Percentiles rank a stretch among this genome's conserved stretches.
These are phyloP conservation scores for Infundibulicybe gibba DNA, from an alignment of 768 basidiomycete genomes.

Conservation along the genomic window DNA sequence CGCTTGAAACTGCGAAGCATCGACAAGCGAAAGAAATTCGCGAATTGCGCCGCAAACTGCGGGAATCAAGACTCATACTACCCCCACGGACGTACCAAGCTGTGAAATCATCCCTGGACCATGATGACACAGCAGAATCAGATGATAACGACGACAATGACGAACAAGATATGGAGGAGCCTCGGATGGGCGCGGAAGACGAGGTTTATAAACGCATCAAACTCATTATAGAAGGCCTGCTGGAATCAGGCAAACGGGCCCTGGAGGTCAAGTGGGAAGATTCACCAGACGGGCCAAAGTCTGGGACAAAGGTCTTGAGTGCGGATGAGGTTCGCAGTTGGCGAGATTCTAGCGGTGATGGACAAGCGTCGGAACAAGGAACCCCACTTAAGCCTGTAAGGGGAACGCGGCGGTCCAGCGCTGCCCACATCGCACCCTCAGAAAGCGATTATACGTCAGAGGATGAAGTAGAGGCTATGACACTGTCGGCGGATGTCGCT, in stretches of 20 bases:
- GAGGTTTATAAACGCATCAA: constrained; percentile 62
- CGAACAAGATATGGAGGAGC: constrained; percentile 29
- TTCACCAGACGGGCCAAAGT: constrained; percentile 37
- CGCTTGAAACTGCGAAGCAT: constrained; percentile 77
- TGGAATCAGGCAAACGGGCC: constrained; percentile 56
- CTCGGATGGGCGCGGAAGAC: constrained; percentile 35
- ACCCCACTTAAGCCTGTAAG: constrained; percentile 15
- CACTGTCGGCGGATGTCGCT: constrained; percentile 21
- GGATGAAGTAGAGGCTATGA: constrained; percentile 39
- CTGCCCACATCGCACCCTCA: constrained; percentile 9
- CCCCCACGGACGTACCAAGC: constrained; percentile 62
- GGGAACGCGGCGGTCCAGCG: too few species aligned
- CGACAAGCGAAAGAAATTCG: constrained; percentile 83
- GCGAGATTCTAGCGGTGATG: constrained; percentile 32
- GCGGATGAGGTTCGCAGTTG: constrained; percentile 69
- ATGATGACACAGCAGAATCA: constrained; percentile 39
- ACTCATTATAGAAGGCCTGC: constrained; percentile 56
- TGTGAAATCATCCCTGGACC: constrained; percentile 46
- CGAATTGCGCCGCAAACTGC: constrained; percentile 75
- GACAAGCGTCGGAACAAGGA: constrained; percentile 12
- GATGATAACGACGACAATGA: constrained; percentile 47
- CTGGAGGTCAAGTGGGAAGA: constrained; percentile 57
- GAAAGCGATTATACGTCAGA: constrained; percentile 23
- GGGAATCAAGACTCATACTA: constrained; percentile 76
- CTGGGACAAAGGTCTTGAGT: constrained; percentile 64